Conservation (phyloP, 2,329 filamentous ascomycete genomes). For the Aspergillus proliferans region DNA sequence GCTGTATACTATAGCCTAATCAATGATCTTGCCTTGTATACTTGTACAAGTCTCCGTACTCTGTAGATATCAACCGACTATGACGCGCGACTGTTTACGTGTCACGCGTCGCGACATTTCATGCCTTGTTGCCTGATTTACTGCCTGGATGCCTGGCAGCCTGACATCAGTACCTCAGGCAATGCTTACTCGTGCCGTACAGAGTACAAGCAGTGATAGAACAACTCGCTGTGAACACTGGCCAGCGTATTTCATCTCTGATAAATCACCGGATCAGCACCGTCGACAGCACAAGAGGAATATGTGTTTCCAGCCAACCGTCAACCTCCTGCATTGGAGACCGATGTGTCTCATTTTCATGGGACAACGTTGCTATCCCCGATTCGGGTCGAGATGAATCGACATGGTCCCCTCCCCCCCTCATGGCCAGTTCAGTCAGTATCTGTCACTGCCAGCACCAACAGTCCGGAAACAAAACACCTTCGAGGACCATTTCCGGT, state of each 20-base stretch:
- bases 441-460: not conserved
- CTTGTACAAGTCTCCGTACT: not conserved
- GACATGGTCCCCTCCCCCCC: not conserved
- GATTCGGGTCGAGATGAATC: not conserved
- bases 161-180: conserved; percentile 3
- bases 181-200: not conserved
- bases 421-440: not conserved
- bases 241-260: too few relatives aligned
- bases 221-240: too few relatives aligned
- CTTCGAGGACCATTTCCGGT: not conserved
- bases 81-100: conserved; percentile 21
- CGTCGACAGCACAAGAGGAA: not conserved
- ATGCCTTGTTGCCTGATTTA: not conserved
- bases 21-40: conserved; percentile 11
- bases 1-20: conserved; percentile 25
- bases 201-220: not conserved
- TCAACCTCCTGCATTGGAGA: not conserved
- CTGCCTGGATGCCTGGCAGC: conserved; percentile 5
- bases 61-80: not conserved
- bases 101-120: not conserved
- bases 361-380: not conserved
- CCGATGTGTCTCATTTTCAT: not conserved
- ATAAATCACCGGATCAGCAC: too few relatives aligned
- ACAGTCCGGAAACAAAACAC: not conserved
- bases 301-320: not conserved